Conservation (phyloP, 257 asterid species). For the Datura wrightii region DNA sequence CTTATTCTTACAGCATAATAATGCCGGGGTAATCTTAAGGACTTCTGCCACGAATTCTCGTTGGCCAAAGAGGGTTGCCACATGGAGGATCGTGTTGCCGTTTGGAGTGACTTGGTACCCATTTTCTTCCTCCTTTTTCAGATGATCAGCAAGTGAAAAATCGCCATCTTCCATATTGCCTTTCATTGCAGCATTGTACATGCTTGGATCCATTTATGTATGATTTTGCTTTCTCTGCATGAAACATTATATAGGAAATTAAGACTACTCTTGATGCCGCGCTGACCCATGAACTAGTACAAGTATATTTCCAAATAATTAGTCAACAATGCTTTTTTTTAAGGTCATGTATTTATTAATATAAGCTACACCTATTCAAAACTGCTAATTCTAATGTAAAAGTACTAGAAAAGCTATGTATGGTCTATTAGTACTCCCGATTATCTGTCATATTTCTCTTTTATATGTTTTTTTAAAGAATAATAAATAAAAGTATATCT, state of each 20-base stretch:
- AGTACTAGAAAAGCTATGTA: no score
- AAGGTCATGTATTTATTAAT: no score
- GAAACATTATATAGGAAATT: background rate
- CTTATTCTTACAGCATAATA: slow-evolving; percentile 15
- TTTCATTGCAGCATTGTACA: slow-evolving; percentile 21
- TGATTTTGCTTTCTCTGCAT: background rate
- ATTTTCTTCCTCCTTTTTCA: background rate
- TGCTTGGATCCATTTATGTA: background rate
- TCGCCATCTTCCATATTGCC: background rate
- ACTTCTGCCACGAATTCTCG: background rate
- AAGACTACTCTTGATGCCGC: no score
- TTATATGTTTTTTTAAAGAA: no score
- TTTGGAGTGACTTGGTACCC: slow-evolving; percentile 32
- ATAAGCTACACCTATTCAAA: no score
- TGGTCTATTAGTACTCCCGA: no score
- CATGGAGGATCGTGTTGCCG: slow-evolving; percentile 37
- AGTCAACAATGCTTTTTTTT: no score
- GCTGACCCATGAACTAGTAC: no score
- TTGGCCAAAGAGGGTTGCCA: slow-evolving; percentile 29
- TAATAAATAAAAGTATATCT: no score
- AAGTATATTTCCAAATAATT: no score
- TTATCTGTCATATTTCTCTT: no score
- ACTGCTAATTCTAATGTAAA: no score
- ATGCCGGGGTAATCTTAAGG: background rate
- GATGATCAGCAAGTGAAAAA: background rate